Evolutionary conservation across 2,329 filamentous ascomycete genomes (phyloP).

Genomic region (Penicillium psychrosexuale): DNA sequence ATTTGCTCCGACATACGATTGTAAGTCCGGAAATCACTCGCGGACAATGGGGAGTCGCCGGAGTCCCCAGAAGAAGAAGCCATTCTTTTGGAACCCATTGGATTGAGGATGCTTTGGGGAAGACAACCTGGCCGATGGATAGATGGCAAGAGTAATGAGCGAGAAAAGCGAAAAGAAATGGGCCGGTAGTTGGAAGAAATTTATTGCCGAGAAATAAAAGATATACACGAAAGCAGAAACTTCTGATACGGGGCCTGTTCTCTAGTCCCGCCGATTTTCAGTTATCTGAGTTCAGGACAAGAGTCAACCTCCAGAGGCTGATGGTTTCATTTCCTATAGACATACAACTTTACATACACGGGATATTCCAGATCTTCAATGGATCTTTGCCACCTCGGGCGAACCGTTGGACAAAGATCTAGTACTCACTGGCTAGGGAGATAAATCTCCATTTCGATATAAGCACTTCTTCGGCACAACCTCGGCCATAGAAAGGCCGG

Average conservation of each 20-base stretch:
- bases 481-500: constrained; percentile 73
- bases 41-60: constrained; percentile 51
- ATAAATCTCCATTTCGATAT: constrained; percentile 52
- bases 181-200: constrained; percentile 14
- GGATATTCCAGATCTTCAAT: constrained; percentile 51
- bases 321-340: not conserved
- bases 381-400: constrained; percentile 40
- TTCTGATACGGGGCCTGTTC: constrained; percentile 12
- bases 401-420: constrained; percentile 39
- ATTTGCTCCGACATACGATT: constrained; percentile 73
- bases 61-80: not conserved
- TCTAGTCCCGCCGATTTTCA: not conserved
- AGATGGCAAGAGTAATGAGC: constrained; percentile 5
- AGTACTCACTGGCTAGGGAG: constrained; percentile 41
- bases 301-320: not conserved
- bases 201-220: constrained; percentile 14
- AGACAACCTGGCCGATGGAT: constrained; percentile 3
- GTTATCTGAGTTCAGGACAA: not conserved
- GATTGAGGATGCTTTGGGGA: not conserved
- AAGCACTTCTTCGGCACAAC: constrained; percentile 99
- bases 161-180: constrained; percentile 13
- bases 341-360: constrained; percentile 56
- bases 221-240: constrained; percentile 15
- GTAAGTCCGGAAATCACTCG: constrained; percentile 65
- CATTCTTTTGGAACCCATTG: constrained; percentile 9